Percentiles rank a stretch among this genome's conserved stretches.
Conservation (phyloP, 2,329 filamentous ascomycete species). For the Aspergillus sp. region DNA sequence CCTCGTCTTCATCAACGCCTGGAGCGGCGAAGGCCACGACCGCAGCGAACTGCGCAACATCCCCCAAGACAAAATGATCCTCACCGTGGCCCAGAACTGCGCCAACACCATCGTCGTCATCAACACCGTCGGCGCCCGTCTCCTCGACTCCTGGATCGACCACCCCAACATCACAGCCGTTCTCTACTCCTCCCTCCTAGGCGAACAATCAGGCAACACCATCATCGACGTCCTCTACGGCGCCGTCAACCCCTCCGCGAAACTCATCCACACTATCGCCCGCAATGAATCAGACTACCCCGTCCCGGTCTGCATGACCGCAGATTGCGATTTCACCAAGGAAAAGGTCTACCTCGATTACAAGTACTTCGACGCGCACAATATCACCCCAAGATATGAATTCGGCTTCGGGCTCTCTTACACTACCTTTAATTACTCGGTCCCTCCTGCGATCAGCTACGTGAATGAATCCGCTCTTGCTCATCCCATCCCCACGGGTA, state of each 20-base stretch:
- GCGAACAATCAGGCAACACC: conserved; percentile 61
- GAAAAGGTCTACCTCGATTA: conserved; percentile 5
- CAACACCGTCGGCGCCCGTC: conserved; percentile 62
- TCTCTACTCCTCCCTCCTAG: conserved; percentile 63
- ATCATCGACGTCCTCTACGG: conserved; percentile 60
- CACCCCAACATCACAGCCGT: conserved; percentile 65
- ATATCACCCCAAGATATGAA: not conserved
- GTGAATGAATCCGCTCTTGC: too few species aligned
- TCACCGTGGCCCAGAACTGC: conserved; percentile 59
- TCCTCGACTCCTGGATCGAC: conserved; percentile 59
- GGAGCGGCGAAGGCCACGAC: conserved; percentile 45
- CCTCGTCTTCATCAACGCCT: conserved; percentile 61
- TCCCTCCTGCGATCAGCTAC: too few species aligned
- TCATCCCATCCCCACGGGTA: not conserved
- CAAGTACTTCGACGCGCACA: not conserved
- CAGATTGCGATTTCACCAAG: conserved; percentile 9
- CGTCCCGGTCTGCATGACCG: conserved; percentile 23
- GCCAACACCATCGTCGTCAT: conserved; percentile 64
- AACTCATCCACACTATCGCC: conserved; percentile 59
- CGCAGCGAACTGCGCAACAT: conserved; percentile 33
- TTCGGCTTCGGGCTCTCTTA: conserved; percentile 10
- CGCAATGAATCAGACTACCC: conserved; percentile 57
- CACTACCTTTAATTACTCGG: not conserved
- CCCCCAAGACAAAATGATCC: conserved; percentile 56
- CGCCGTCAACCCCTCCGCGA: conserved; percentile 29